phyloP scores from a whole-genome alignment of 2,329 filamentous ascomycete genomes.

The Alternaria brassicae region DNA sequence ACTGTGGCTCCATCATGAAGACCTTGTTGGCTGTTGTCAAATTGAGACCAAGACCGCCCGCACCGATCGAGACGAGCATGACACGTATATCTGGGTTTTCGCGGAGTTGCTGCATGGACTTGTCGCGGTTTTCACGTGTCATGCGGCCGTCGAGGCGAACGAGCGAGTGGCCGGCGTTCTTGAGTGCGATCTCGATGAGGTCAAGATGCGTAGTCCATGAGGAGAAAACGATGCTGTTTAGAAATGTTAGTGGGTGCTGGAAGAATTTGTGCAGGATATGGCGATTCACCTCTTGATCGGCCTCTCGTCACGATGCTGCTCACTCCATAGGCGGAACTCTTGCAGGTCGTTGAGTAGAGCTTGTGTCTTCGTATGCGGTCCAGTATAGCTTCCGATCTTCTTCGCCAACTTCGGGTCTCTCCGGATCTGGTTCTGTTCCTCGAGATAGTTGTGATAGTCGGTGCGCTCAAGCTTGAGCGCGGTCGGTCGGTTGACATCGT shows the following conservation, averaged over 20 bases:
- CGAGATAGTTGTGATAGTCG: constrained; percentile 57
- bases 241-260: background rate
- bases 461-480: constrained; percentile 73
- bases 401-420: constrained; percentile 64
- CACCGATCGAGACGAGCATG: constrained; percentile 90
- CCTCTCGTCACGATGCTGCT: constrained; percentile 66
- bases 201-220: constrained; percentile 96
- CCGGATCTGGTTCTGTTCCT: constrained; percentile 65
- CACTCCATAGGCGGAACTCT: constrained; percentile 68
- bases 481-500: constrained; percentile 66
- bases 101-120: constrained; percentile 79
- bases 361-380: constrained; percentile 90
- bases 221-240: constrained; percentile 80
- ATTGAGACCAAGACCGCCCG: constrained; percentile 90
- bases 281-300: constrained; percentile 73
- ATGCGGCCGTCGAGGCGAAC: constrained; percentile 91
- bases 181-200: constrained; percentile 83
- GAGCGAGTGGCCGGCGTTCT: constrained; percentile 69
- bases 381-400: constrained; percentile 72
- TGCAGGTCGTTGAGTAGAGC: constrained; percentile 80
- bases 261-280: background rate
- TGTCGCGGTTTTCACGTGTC: constrained; percentile 74
- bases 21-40: constrained; percentile 84
- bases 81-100: constrained; percentile 74
- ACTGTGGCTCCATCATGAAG: constrained; percentile 98